Base-by-base conservation (phyloP, 2,329 filamentous ascomycete species). In the Cryoendolithus antarcticus region DNA sequence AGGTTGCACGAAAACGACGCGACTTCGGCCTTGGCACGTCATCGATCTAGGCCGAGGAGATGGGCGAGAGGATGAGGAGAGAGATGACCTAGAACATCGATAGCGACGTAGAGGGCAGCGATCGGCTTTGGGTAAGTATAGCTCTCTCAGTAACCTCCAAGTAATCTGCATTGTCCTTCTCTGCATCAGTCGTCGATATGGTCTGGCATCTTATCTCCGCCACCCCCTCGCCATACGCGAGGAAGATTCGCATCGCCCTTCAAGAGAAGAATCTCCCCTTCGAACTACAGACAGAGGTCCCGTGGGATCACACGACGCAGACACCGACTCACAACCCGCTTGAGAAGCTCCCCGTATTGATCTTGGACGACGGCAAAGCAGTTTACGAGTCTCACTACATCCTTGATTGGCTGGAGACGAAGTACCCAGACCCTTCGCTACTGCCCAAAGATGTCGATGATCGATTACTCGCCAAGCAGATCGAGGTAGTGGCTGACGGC, bases 161-260 rank as follows among this genome's bases (percentile, higher is more conserved):
- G n/a, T n/a, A n/a, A n/a, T 21, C 19, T 4, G 6, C 6, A 21
- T 21, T 6, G 6, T 4, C 19, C 6, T 21, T 21, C 19, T 21
- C 19, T 21, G 24, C 34, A 27, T 21, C 19, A 30, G 24, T 37
- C 19, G 29, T 12, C 24, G 13, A 27, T 29, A 37, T 21, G 41
- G 46, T 48, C 37, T 56, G 51, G 32, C 55, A 48, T 2, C 45
- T 58, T 10, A 57, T 58, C 44, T 49, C 44, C 37, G 59, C 60
- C 6, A 60, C 60, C 2, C 58, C 60, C 10, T 62, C 58, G 2
- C 61, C 60, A 6, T 63, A 62, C 44, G 61, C 62, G 6, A 58
- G 61, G 32, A 64, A 65, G 53, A 58, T 63, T 31, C 56, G 62
- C 45, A 63, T 65, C 28, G 54, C 55, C 4, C 54, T 64, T 5